A percentile compares a stretch with the other conserved stretches of the same genome.
phyloP scores from a whole-genome alignment of 2,329 filamentous ascomycete species.

The Coniochaeta sp. region DNA sequence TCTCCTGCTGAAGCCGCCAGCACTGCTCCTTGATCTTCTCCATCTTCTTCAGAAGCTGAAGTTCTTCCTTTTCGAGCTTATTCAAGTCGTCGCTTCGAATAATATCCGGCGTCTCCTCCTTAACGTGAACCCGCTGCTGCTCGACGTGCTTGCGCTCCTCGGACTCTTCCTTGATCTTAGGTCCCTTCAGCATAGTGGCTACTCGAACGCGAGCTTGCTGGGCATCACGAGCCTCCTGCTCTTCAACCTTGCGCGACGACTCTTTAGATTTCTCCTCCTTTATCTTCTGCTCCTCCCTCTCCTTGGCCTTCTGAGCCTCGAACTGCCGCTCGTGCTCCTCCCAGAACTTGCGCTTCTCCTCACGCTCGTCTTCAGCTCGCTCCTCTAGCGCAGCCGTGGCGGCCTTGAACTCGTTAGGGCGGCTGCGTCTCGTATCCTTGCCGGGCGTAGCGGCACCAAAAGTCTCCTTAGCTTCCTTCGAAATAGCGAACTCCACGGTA shows the following conservation, averaged over 20 bases:
- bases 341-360: neutral
- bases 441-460: neutral
- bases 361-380: neutral
- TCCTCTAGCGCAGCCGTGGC: neutral
- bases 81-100: neutral
- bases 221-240: neutral
- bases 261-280: neutral
- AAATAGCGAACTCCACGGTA: neutral
- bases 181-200: neutral
- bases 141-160: neutral
- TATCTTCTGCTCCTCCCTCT: neutral
- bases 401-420: neutral
- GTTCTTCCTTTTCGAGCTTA: neutral
- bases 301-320: neutral
- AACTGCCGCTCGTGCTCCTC: neutral
- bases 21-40: conserved; percentile 5
- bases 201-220: neutral
- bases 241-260: neutral
- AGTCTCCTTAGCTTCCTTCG: neutral
- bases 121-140: neutral
- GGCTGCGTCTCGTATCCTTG: neutral
- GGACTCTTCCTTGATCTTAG: neutral
- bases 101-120: neutral
- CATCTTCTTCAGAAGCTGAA: neutral
- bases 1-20: conserved; percentile 4